These are phyloP conservation scores for Lentinula lateritia DNA, from an alignment of 768 basidiomycete genomes.

Conservation along the genomic window DNA sequence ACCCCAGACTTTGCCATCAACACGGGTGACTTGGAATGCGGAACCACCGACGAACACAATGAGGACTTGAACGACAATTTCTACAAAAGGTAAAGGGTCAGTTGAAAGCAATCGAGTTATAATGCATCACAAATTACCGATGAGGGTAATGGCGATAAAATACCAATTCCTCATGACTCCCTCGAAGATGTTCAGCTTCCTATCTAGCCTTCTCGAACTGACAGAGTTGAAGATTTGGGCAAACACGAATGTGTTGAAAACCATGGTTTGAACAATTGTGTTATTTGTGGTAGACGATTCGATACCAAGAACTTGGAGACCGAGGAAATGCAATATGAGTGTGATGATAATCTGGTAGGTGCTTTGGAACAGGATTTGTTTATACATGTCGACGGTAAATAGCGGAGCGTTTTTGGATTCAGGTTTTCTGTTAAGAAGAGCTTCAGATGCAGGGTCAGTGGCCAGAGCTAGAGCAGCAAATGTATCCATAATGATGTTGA, in stretches of 20 bases:
- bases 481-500: slow-evolving; percentile 98
- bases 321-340: slow-evolving; percentile 87
- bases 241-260: slow-evolving; percentile 98
- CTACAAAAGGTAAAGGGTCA: slow-evolving; percentile 31
- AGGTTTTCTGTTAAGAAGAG: slow-evolving; percentile 82
- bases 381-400: slow-evolving; percentile 93
- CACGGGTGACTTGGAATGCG: slow-evolving; percentile 82
- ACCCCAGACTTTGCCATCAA: slow-evolving; percentile 87
- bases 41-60: slow-evolving; percentile 90
- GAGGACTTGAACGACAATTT: slow-evolving; percentile 79
- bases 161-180: slow-evolving; percentile 76
- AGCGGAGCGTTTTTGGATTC: slow-evolving; percentile 86
- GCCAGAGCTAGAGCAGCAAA: slow-evolving; percentile 97
- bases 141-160: slow-evolving; percentile 77
- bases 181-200: slow-evolving; percentile 82
- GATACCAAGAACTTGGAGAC: slow-evolving; percentile 63
- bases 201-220: slow-evolving; percentile 86
- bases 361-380: slow-evolving; percentile 90
- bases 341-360: slow-evolving; percentile 79
- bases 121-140: slow-evolving; percentile 51
- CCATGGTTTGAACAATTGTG: slow-evolving; percentile 68
- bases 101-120: not conserved
- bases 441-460: slow-evolving; percentile 86
- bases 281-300: slow-evolving; percentile 32
- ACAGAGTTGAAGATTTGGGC: slow-evolving; percentile 95